Percentiles rank a stretch among this genome's conserved stretches.
Evolutionary conservation across 176 grass and related monocot species (phyloP).

Genomic region (Ampelocalamus luodianensis): DNA sequence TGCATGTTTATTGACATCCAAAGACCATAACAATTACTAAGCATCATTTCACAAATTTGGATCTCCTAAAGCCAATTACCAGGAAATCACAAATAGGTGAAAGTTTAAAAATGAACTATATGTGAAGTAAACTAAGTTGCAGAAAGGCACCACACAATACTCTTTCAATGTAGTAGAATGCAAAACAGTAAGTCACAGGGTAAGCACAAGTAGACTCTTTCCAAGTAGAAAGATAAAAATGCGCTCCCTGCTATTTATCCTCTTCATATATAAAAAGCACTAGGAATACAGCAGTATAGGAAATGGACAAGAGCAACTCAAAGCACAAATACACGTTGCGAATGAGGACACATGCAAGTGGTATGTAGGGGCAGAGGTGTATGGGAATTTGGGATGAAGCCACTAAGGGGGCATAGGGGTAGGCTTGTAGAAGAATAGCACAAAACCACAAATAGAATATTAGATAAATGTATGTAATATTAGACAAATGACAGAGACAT

Average conservation of each 20-base stretch:
- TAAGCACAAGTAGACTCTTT: not conserved
- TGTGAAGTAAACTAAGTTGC: constrained; percentile 6
- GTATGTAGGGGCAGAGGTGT: not conserved
- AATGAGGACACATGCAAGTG: not conserved
- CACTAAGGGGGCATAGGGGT: not conserved
- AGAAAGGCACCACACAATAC: not conserved
- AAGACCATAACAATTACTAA: constrained; percentile 26
- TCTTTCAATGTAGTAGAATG: constrained; percentile 22
- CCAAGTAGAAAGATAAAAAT: not conserved
- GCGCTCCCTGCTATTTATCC: not conserved
- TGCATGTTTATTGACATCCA: constrained; percentile 3
- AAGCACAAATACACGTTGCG: not conserved
- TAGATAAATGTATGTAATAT: not conserved
- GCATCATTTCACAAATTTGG: constrained; percentile 25
- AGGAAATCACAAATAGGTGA: constrained; percentile 21
- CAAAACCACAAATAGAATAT: not conserved
- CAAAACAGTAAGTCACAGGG: constrained; percentile 32
- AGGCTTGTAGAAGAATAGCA: constrained; percentile 34
- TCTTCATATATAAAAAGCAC: not conserved
- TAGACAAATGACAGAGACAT: constrained; percentile 35
- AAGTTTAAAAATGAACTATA: constrained; percentile 17
- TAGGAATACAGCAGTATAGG: not conserved
- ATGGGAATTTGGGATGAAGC: not conserved
- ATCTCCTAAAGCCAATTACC: constrained; percentile 18
- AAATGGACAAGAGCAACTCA: not conserved